A percentile compares a stretch with the other conserved stretches of the same genome.
These are phyloP conservation scores for Asterochloris erici DNA, from an alignment of 139 green algal genomes.

Conservation along the genomic window DNA sequence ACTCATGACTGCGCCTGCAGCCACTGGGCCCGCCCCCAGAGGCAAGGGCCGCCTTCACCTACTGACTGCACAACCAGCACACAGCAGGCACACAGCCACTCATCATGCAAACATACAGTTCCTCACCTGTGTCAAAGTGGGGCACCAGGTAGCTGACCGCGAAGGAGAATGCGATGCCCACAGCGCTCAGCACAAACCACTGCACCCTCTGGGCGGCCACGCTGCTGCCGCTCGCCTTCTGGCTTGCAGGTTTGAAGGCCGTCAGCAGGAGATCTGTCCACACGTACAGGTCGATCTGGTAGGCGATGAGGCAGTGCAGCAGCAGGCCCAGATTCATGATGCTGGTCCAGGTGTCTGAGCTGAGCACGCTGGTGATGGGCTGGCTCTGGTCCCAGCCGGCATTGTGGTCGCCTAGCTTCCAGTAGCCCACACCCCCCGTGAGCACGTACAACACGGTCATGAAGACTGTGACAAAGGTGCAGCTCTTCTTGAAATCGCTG, in stretches of 20 bases:
- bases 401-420: slow-evolving; percentile 20
- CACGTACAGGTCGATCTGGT: slow-evolving; percentile 45
- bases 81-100: too few species aligned
- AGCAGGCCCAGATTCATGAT: slow-evolving; percentile 40
- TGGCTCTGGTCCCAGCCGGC: slow-evolving; percentile 26
- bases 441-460: slow-evolving; percentile 30
- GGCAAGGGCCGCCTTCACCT: too few species aligned
- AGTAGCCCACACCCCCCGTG: slow-evolving; percentile 31
- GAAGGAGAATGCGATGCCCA: slow-evolving; percentile 20
- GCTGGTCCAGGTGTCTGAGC: slow-evolving; percentile 26
- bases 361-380: slow-evolving; percentile 39
- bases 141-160: slow-evolving; percentile 28
- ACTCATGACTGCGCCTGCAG: too few species aligned
- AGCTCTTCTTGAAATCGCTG: slow-evolving; percentile 9
- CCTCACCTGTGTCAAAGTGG: slow-evolving; percentile 27
- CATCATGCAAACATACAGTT: neutral
- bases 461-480: slow-evolving; percentile 2
- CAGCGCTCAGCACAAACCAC: slow-evolving; percentile 22
- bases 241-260: neutral
- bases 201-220: slow-evolving; percentile 4
- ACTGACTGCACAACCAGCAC: too few species aligned
- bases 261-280: slow-evolving; percentile 34
- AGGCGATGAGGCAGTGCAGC: slow-evolving; percentile 46
- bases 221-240: neutral
- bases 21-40: too few species aligned